These are phyloP conservation scores for Candida ipomoeae DNA, from an alignment of 805 yeast species.

Conservation along the genomic window DNA sequence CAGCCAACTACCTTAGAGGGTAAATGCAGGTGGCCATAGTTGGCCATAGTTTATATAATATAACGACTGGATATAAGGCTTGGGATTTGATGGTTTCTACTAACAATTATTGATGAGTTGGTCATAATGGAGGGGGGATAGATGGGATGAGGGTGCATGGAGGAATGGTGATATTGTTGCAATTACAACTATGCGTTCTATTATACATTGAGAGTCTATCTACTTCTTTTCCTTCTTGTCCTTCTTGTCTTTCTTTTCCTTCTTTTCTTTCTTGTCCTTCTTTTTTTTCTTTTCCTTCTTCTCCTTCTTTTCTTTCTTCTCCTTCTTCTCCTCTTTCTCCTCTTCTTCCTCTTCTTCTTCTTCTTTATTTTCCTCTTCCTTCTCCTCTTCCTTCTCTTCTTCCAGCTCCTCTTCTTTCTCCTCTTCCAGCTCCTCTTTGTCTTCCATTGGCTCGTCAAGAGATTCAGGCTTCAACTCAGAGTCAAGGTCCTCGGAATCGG, in stretches of 20 bases:
- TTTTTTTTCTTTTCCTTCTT: constrained; percentile 24
- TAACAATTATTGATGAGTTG: too few relatives aligned
- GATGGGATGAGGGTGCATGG: too few relatives aligned
- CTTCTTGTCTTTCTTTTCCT: constrained; percentile 23
- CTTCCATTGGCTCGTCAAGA: constrained; percentile 4
- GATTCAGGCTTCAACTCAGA: background rate
- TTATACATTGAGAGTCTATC: constrained; percentile 3
- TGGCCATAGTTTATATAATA: too few relatives aligned
- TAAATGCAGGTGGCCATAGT: background rate
- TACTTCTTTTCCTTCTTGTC: constrained; percentile 17
- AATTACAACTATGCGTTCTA: background rate
- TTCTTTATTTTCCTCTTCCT: background rate
- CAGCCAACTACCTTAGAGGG: background rate
- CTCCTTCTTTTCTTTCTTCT: constrained; percentile 16
- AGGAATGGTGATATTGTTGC: background rate
- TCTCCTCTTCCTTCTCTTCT: background rate
- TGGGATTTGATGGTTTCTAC: too few relatives aligned
- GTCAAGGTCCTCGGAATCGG: constrained; percentile 8
- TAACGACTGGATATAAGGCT: too few relatives aligned
- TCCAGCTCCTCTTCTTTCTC: background rate
- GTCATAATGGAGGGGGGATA: too few relatives aligned
- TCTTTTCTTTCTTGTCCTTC: constrained; percentile 26
- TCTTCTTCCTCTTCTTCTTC: background rate
- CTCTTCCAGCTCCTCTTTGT: constrained; percentile 3
- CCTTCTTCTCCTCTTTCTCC: constrained; percentile 11